Evolutionary conservation across 2,329 filamentous ascomycete species (phyloP).

Genomic region (Aspergillus floridensis): DNA sequence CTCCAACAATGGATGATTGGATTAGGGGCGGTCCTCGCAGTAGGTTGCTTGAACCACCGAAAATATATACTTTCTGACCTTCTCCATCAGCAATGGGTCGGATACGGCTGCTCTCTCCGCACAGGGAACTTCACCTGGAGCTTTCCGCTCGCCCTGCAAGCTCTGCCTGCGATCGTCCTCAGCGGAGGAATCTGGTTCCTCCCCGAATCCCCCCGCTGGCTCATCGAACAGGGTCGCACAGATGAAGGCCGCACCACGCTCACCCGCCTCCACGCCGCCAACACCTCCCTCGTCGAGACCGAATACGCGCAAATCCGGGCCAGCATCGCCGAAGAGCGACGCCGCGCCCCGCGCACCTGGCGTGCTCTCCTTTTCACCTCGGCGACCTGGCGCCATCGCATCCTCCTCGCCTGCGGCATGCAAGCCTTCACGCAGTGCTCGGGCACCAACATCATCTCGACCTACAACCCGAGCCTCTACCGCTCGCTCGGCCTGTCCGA

Average conservation of each 20-base stretch:
- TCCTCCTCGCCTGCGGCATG: conserved; percentile 49
- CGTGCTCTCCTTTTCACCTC: conserved; percentile 43
- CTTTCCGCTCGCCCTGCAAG: conserved; percentile 36
- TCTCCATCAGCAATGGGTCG: conserved; percentile 46
- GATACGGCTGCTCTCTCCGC: conserved; percentile 46
- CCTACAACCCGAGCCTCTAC: conserved; percentile 47
- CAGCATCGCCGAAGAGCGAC: conserved; percentile 38
- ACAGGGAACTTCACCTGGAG: conserved; percentile 33
- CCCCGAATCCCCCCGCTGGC: conserved; percentile 37
- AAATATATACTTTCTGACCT: background rate
- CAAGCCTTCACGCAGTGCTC: conserved; percentile 51
- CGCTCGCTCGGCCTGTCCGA: conserved; percentile 45
- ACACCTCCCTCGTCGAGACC: conserved; percentile 37
- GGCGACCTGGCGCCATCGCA: conserved; percentile 45
- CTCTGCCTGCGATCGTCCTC: conserved; percentile 43
- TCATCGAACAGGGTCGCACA: conserved; percentile 36
- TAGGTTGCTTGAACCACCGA: conserved; percentile 15
- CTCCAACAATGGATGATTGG: conserved; percentile 49
- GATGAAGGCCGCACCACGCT: conserved; percentile 36
- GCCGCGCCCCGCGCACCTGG: conserved; percentile 38
- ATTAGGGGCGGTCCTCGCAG: conserved; percentile 44
- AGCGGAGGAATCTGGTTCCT: conserved; percentile 33
- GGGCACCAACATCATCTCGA: conserved; percentile 49
- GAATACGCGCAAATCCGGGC: conserved; percentile 44
- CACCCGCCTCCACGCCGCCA: conserved; percentile 25